These are phyloP conservation scores for Pleurotus ostreatus DNA, from an alignment of 768 basidiomycete genomes.

Conservation along the genomic window DNA sequence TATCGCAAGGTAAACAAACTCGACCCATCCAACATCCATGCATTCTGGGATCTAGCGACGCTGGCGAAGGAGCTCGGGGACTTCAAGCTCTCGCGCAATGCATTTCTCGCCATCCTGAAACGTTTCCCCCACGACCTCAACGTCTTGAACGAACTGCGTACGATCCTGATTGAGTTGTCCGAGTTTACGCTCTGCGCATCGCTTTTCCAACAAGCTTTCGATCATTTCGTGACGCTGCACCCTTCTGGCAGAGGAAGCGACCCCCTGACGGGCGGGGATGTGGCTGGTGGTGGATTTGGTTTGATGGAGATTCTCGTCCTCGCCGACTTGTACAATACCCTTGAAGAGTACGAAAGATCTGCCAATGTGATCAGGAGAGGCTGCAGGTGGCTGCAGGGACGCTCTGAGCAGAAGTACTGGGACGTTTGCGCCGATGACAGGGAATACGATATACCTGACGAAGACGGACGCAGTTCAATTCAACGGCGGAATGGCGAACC, in stretches of 20 bases:
- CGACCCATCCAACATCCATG: slow-evolving; percentile 78
- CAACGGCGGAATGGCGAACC: slow-evolving; percentile 40
- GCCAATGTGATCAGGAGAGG: slow-evolving; percentile 69
- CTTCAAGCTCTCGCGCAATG: slow-evolving; percentile 55
- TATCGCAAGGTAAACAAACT: slow-evolving; percentile 77
- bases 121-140: slow-evolving; percentile 75
- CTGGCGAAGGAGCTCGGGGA: slow-evolving; percentile 77
- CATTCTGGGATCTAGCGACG: slow-evolving; percentile 85
- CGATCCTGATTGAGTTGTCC: slow-evolving; percentile 69
- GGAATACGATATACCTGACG: slow-evolving; percentile 66
- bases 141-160: slow-evolving; percentile 74
- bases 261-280: slow-evolving; percentile 20
- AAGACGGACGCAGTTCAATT: slow-evolving; percentile 15
- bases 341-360: slow-evolving; percentile 65
- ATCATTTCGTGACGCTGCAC: slow-evolving; percentile 52
- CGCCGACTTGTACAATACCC: slow-evolving; percentile 76
- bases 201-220: slow-evolving; percentile 72
- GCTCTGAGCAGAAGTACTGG: slow-evolving; percentile 73
- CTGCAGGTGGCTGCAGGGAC: slow-evolving; percentile 88
- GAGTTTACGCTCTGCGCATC: slow-evolving; percentile 62
- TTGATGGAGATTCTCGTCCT: slow-evolving; percentile 76
- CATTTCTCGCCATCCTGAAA: slow-evolving; percentile 69
- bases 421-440: slow-evolving; percentile 81
- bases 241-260: slow-evolving; percentile 37
- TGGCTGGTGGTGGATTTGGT: slow-evolving; percentile 50